Percentiles rank a stretch among this genome's conserved stretches.
Conservation (phyloP, 2,329 filamentous ascomycete genomes). For the Ceratocystis eucalypticola region DNA sequence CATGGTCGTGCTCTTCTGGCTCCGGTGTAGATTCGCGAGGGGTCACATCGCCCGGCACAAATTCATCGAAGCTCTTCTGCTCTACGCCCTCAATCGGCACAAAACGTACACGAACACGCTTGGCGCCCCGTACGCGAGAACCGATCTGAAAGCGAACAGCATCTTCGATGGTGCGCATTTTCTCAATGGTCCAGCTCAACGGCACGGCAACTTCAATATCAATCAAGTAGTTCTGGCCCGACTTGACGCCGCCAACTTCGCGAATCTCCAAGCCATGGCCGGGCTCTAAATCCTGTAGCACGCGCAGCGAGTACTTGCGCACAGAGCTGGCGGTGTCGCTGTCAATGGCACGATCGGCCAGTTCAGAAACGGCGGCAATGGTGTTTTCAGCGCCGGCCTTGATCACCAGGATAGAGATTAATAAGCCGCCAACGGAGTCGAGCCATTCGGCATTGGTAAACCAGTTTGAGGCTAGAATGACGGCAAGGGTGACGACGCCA, state of each 20-base stretch:
- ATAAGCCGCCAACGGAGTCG: constrained; percentile 80
- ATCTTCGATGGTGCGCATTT: constrained; percentile 57
- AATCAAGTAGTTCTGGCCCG: constrained; percentile 88
- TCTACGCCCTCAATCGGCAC: constrained; percentile 50
- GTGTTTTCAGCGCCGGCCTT: constrained; percentile 84
- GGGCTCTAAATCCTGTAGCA: constrained; percentile 31
- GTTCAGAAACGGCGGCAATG: constrained; percentile 63
- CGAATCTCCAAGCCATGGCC: constrained; percentile 54
- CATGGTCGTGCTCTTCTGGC: constrained; percentile 32
- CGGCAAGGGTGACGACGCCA: constrained; percentile 79
- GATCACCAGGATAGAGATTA: constrained; percentile 89
- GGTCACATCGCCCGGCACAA: constrained; percentile 54
- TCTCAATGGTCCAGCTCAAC: constrained; percentile 58
- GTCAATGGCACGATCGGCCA: constrained; percentile 84
- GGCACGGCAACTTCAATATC: constrained; percentile 80
- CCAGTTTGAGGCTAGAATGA: constrained; percentile 80
- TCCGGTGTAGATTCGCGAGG: constrained; percentile 34
- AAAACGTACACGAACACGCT: constrained; percentile 73
- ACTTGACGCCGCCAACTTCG: constrained; percentile 80
- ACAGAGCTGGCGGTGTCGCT: constrained; percentile 66
- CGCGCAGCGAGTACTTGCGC: constrained; percentile 48
- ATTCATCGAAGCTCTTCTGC: constrained; percentile 60
- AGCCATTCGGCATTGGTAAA: constrained; percentile 79
- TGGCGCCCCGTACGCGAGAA: constrained; percentile 66
- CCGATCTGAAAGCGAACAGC: constrained; percentile 59